Evolutionary conservation across 306 rosid genomes (phyloP), one percentile per base, ranked within the genome.

Genomic region (Acacia acuminata): DNA sequence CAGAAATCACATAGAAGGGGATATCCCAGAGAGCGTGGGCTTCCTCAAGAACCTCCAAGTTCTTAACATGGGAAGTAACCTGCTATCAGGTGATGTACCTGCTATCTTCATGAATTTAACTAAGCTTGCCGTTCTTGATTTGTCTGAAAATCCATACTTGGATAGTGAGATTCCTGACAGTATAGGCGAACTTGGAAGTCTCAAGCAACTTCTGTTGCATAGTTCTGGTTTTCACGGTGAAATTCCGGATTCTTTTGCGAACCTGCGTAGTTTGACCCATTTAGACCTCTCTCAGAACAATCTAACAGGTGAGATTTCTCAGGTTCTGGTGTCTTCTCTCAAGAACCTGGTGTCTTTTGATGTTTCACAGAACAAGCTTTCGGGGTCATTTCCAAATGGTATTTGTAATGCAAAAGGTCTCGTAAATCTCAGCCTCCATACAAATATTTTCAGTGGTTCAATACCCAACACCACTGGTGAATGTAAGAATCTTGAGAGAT

Each of bases 221-320:
- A 81, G 90, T 76, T 96, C 97, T 84, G 89, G 96, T 81, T 94
- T 96, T 86, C 91, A 91, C 81, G 99, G 99, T 58, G 88, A 79
- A 70, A 84, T 96, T 81, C 97, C 99, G 8, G 88, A 77, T 71
- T 88, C 99, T 77, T 78, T 96, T 25, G 80, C 77, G 86, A 92
- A 88, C 60, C 81, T 94, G 86, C 48, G 27, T 50, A 87, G 91
- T 72, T 82, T 94, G 89, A 87, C 82, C 15, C 82, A 85, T 85
- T 87, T 96, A 38, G 99, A 96, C 89, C 86, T 96, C 83, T 94
- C 98, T 60, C 88, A 81, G 90, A 96, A 96, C 72, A 92, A 96
- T 85, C 89, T 96, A 63, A 93, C 93, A 10, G 98, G 99, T 74
- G 71, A 44, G 72, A 66, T 96, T 80, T 90, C 98, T 73, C 73